Evolutionary conservation across 139 green algal genomes (phyloP).

Genomic region (Yamagishiella unicocca): DNA sequence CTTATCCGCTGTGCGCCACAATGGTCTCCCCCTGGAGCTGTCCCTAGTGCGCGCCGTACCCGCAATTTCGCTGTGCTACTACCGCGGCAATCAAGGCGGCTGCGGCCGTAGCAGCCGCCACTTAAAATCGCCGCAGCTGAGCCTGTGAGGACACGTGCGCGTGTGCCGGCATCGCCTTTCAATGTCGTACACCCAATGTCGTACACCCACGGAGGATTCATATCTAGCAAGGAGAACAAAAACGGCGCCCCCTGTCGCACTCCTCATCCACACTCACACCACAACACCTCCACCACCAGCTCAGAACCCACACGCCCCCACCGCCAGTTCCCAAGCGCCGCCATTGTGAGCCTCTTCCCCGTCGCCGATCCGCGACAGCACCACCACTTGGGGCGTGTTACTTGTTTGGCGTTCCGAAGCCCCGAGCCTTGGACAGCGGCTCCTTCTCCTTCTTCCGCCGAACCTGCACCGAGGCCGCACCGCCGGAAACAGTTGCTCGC

Average conservation of each 20-base stretch:
- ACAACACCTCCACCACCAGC: neutral
- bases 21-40: too few relatives aligned
- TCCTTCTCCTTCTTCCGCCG: slow-evolving; percentile 38
- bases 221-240: neutral
- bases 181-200: neutral
- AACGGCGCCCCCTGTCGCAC: neutral
- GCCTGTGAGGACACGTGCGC: too few relatives aligned
- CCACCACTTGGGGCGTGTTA: neutral
- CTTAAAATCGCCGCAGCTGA: too few relatives aligned
- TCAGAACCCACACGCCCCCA: neutral
- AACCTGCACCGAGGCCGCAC: neutral
- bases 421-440: slow-evolving; percentile 15
- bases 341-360: neutral
- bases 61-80: too few relatives aligned
- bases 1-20: too few relatives aligned
- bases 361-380: neutral
- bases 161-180: neutral
- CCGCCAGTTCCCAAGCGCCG: neutral
- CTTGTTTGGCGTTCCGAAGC: slow-evolving; percentile 8
- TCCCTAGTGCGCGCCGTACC: too few relatives aligned
- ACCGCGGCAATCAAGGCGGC: too few relatives aligned
- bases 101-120: too few relatives aligned
- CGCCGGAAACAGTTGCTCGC: neutral
- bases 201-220: neutral
- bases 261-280: neutral